These are phyloP conservation scores for Paraconiothyrium brasiliense DNA, from an alignment of 2,329 filamentous ascomycete species.

Conservation along the genomic window DNA sequence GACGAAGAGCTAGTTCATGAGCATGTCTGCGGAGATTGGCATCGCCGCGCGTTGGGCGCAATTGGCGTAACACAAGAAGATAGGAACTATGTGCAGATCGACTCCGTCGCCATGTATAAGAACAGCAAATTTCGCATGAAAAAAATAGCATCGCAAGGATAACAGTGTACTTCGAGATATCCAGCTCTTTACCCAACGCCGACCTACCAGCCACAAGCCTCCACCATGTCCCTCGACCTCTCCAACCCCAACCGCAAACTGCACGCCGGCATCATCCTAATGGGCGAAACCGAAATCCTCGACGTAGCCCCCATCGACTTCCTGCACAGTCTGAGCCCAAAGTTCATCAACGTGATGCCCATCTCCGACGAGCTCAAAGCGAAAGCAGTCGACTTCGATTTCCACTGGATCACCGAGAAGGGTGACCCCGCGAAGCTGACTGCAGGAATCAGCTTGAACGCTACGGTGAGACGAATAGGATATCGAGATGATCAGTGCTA, in stretches of 20 bases:
- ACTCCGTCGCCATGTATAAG: neutral
- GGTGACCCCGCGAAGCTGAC: slow-evolving; percentile 26
- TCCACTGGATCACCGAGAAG: slow-evolving; percentile 44
- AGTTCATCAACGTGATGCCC: slow-evolving; percentile 24
- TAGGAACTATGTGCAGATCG: neutral
- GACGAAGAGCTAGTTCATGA: neutral
- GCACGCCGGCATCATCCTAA: slow-evolving; percentile 30
- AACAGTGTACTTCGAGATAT: neutral
- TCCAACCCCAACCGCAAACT: slow-evolving; percentile 26
- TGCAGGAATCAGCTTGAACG: slow-evolving; percentile 23
- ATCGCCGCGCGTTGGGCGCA: neutral
- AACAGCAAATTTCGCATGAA: neutral
- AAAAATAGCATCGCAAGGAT: neutral
- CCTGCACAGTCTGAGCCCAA: slow-evolving; percentile 30
- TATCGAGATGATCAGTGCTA: too few species aligned
- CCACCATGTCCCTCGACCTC: slow-evolving; percentile 19
- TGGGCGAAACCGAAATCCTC: slow-evolving; percentile 36
- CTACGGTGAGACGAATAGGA: slow-evolving; percentile 20
- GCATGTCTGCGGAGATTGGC: neutral
- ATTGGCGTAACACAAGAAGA: neutral
- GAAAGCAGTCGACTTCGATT: slow-evolving; percentile 37
- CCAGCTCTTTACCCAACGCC: neutral
- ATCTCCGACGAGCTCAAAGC: slow-evolving; percentile 22
- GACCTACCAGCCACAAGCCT: neutral
- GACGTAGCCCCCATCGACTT: slow-evolving; percentile 44